A percentile compares a stretch with the other conserved stretches of the same genome.
phyloP scores from a whole-genome alignment of 257 asterid species.

The Cruciata laevipes region DNA sequence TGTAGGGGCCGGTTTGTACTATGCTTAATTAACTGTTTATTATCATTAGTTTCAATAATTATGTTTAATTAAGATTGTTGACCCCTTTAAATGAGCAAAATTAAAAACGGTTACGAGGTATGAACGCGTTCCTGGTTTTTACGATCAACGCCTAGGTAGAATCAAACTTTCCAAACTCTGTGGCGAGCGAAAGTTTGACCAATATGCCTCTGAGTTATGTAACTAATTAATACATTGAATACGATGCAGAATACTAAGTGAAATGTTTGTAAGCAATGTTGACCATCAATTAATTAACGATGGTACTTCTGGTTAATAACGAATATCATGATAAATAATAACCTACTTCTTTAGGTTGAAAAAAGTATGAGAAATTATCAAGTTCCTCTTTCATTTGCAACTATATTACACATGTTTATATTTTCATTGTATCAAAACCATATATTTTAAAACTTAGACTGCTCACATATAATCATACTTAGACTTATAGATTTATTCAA shows the following conservation, averaged over 20 bases:
- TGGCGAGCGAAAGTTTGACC: constrained; percentile 4
- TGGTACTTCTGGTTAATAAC: no score
- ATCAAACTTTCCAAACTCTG: constrained; percentile 7
- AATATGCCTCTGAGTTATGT: neutral
- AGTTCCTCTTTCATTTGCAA: no score
- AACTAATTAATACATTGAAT: neutral
- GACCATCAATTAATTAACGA: no score
- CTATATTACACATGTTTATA: no score
- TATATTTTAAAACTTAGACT: no score
- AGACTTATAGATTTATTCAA: no score
- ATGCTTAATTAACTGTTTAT: no score
- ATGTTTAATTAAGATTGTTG: neutral
- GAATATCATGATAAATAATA: no score
- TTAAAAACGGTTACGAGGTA: neutral
- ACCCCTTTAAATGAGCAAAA: neutral
- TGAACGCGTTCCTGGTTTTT: neutral
- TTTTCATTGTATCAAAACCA: no score
- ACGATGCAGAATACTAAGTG: neutral
- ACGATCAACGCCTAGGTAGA: constrained; percentile 11
- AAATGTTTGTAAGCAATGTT: neutral
- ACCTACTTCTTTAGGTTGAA: no score
- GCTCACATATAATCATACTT: no score
- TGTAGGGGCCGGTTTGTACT: constrained; percentile 7
- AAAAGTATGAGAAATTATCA: no score
- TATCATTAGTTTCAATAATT: neutral